Conservation (phyloP, 2,329 filamentous ascomycete species). For the Pleurostoma richardsiae region DNA sequence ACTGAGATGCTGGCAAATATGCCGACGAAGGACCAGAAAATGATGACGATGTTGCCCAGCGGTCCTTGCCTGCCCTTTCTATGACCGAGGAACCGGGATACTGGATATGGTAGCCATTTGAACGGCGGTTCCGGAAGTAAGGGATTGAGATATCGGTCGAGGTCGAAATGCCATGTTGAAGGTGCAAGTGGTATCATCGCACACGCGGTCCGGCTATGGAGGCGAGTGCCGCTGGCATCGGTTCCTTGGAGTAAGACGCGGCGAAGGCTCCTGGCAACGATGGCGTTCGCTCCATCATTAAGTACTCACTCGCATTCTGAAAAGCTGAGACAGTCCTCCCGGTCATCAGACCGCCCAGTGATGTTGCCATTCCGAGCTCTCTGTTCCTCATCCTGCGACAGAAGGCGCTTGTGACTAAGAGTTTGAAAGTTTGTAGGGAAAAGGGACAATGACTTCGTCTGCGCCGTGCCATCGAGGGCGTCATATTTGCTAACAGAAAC, state of each 20-base stretch:
- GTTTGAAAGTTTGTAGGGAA: neutral
- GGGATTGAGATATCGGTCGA: conserved; percentile 72
- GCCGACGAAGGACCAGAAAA: conserved; percentile 61
- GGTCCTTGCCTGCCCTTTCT: conserved; percentile 31
- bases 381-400: conserved; percentile 3
- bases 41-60: conserved; percentile 53
- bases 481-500: conserved; percentile 21
- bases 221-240: neutral
- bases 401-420: conserved; percentile 7
- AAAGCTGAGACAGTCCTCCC: neutral
- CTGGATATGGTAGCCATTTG: conserved; percentile 54
- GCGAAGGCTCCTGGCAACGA: neutral
- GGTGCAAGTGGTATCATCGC: neutral
- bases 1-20: conserved; percentile 56
- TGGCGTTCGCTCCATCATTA: neutral
- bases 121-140: conserved; percentile 63
- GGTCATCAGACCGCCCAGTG: neutral
- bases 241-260: neutral
- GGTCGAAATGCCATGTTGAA: conserved; percentile 56
- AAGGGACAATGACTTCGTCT: conserved; percentile 2
- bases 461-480: conserved; percentile 3
- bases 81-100: conserved; percentile 67
- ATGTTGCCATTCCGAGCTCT: neutral
- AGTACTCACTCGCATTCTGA: neutral
- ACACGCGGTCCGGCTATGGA: too few relatives aligned